A percentile compares a stretch with the other conserved stretches of the same genome.
These are phyloP conservation scores for Salix brachista DNA, from an alignment of 345 rosid species.

Conservation along the genomic window DNA sequence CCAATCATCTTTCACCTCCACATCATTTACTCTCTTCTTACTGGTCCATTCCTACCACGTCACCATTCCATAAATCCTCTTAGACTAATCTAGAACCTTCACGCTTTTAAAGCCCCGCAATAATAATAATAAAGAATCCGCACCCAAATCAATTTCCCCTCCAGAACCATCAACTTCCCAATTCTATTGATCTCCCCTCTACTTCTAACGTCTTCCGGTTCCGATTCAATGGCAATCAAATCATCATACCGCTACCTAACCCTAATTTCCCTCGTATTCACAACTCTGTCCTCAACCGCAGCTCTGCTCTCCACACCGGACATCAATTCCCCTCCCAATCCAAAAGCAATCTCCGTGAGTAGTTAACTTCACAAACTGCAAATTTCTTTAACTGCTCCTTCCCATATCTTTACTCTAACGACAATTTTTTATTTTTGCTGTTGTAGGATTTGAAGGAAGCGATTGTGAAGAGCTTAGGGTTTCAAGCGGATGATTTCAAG, in stretches of 20 bases:
- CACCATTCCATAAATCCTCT: slow-evolving; percentile 27
- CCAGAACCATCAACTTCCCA: not conserved
- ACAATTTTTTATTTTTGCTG: not conserved
- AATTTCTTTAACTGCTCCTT: not conserved
- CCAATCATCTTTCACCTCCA: slow-evolving; percentile 21
- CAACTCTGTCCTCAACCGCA: slow-evolving; percentile 27
- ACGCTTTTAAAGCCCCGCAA: not conserved
- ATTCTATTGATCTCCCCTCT: not conserved
- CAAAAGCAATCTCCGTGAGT: slow-evolving; percentile 77
- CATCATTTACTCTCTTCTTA: slow-evolving; percentile 39
- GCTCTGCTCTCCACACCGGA: slow-evolving; percentile 46
- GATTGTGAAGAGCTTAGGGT: slow-evolving; percentile 76
- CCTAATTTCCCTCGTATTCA: slow-evolving; percentile 34
- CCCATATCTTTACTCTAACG: not conserved
- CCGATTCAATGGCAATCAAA: not conserved
- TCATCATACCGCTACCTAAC: not conserved
- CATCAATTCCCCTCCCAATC: slow-evolving; percentile 36
- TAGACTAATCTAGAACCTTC: slow-evolving; percentile 9
- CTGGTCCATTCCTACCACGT: slow-evolving; percentile 49
- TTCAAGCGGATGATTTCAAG: slow-evolving; percentile 68
- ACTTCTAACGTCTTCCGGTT: not conserved
- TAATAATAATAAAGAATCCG: no score
- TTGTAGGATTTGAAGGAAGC: slow-evolving; percentile 85
- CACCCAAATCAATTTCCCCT: not conserved
- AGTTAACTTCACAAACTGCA: not conserved